Evolutionary conservation across 106 monocot genomes (phyloP).

Genomic region (Cymbidium sinense): DNA sequence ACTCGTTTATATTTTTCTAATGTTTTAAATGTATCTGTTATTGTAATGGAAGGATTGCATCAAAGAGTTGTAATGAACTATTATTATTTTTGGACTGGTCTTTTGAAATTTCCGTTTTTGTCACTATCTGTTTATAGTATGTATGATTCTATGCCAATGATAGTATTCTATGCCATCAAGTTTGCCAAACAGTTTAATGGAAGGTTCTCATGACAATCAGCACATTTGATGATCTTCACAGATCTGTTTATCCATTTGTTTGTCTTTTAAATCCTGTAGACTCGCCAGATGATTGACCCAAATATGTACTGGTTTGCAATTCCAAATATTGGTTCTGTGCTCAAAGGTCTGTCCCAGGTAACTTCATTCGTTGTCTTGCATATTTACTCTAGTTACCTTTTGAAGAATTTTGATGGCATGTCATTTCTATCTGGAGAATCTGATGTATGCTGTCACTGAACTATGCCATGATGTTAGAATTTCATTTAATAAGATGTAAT

Average conservation of each 20-base stretch:
- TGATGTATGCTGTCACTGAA: not conserved
- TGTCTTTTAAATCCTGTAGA: constrained; percentile 35
- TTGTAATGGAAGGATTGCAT: no score
- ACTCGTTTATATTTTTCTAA: no score
- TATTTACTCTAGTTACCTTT: not conserved
- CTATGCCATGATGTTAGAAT: not conserved
- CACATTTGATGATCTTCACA: not conserved
- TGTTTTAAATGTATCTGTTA: no score
- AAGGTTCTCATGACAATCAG: not conserved
- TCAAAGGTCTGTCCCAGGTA: constrained; percentile 91
- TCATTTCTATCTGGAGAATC: not conserved
- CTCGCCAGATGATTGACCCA: constrained; percentile 86
- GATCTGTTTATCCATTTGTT: not conserved
- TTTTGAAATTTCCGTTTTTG: not conserved
- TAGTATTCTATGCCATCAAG: not conserved
- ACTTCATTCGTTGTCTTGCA: not conserved
- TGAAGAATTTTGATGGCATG: constrained; percentile 2
- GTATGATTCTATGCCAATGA: not conserved
- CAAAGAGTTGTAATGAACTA: not conserved
- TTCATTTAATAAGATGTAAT: not conserved
- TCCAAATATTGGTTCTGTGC: constrained; percentile 75
- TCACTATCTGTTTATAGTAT: not conserved
- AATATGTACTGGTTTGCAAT: constrained; percentile 92
- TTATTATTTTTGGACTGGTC: not conserved
- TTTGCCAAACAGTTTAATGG: not conserved